Evolutionary conservation across 2,329 filamentous ascomycete species (phyloP).

Genomic region (Sporothrix brasiliensis): DNA sequence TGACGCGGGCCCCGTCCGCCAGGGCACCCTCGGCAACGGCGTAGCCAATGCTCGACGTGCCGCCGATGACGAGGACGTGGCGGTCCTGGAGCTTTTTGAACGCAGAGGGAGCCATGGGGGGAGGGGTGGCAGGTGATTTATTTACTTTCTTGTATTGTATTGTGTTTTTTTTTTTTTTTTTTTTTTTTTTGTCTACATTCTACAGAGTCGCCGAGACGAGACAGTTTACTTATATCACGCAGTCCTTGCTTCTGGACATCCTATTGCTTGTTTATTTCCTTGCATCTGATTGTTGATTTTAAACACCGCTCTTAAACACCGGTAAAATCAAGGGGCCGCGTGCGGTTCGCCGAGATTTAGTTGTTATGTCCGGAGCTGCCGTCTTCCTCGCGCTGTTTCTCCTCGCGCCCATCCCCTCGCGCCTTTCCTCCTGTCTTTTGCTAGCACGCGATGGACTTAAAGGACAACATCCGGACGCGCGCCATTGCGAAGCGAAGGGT

Average conservation of each 20-base stretch:
- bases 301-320: too few species aligned
- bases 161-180: too few species aligned
- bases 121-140: not conserved
- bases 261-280: too few species aligned
- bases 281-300: too few species aligned
- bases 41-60: constrained; percentile 65
- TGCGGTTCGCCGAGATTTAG: not conserved
- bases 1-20: constrained; percentile 58
- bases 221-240: too few species aligned
- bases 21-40: constrained; percentile 61
- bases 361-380: not conserved
- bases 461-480: not conserved
- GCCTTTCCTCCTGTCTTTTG: not conserved
- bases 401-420: too few species aligned
- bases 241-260: too few species aligned
- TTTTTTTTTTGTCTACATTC: too few species aligned
- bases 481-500: not conserved
- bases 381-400: not conserved
- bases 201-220: too few species aligned
- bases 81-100: constrained; percentile 44
- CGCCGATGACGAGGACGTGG: constrained; percentile 63
- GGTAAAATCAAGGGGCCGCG: too few species aligned
- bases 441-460: too few species aligned
- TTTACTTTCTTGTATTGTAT: too few species aligned
- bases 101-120: constrained; percentile 31